Evolutionary conservation across 768 basidiomycete genomes (phyloP), one percentile per base, ranked within the genome.

Genomic region (Lactarius hatsudake): DNA sequence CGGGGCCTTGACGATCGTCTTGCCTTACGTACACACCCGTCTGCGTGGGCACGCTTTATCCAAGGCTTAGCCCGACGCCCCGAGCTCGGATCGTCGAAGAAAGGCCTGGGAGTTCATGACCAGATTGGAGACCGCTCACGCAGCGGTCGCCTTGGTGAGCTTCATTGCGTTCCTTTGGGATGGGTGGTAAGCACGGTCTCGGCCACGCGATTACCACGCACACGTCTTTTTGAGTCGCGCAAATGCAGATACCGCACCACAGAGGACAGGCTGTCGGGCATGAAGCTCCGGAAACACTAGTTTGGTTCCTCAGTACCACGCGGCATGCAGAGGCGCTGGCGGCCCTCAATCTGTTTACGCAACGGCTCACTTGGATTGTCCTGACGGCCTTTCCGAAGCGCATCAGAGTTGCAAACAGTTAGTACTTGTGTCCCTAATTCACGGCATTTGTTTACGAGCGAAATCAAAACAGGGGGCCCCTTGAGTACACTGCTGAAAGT

Each of bases 11-110:
- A 93, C 93, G 0, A 81, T 94, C 42, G 70, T 94, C 48, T 73
- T 90, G 2, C 92, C 93, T 1, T 97, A 97, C 74, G 65, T 94
- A 6, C 87, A 94, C 74, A 83, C 82, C 48, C 90, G 91, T 59
- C 72, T 96, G 58, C 86, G 92, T 42, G 74, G 82, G 3, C 82
- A 91, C 75, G 94, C 93, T 1, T 80, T 97, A 26, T 93, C 93
- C 2, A 81, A 81, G 69, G 87, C 94, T 54, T 97, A 94, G 95
- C 94, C 94, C 1, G 95, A 97, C 75, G 85, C 90, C 3, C 95
- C 95, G 3, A 86, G 88, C 34, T 87, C 86, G 54, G 91, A 95
- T 76, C 79, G 80, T 69, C 82, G 91, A 48, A 85, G 90, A 40
- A 87, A 83, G 74, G 81, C 85, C 55, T 96, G 94, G 94, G 84